Evolutionary conservation across 2,329 filamentous ascomycete species (phyloP), one percentile per base, ranked within the genome.

Genomic region (Salinomyces thailandicus): DNA sequence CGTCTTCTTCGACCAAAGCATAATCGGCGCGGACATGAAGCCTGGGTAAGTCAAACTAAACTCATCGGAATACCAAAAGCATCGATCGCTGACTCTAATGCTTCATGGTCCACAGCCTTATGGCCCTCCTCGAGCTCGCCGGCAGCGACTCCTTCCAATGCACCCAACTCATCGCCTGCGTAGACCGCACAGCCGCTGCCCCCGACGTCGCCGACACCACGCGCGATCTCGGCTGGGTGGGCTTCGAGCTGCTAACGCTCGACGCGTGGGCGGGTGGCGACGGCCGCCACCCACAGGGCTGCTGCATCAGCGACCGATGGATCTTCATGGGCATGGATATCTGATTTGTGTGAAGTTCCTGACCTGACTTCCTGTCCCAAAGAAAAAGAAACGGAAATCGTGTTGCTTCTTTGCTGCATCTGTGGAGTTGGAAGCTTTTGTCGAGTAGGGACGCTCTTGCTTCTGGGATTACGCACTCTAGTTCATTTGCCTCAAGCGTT

Each of bases 221-320:
- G 53, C 85, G 81, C 60, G 87, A 85, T 53, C 73, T 95, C 35
- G 83, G 86, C 58, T 95, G 87, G 87, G 87, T 93, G 46, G 87
- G 87, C 37, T 94, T 94, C 56, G 82, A 84, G 55, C 72, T 89
- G 48, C 78, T 77, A 33, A 89, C 83, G 16, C 69, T 95, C 29
- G 79, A 86, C 49, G 73, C 76, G 49, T 94, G 85, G 80, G 31
- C 46, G 26, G 58, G 59, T 32, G 63, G 62, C 31, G 75, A 82
- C 45, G 71, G 79, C 36, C n/a, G n/a, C n/a, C n/a, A n/a, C n/a
- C n/a, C n/a, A n/a, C n/a, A n/a, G n/a, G n/a, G n/a, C n/a, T n/a
- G n/a, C n/a, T 52, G 52, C 41, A 77, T 81, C 34, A 93, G 85
- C 63, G 66, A 77, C 35, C 71, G 71, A 52, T 95, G 87, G 87